Base-by-base conservation (phyloP, 2,329 filamentous ascomycete species). In the Aspergillus neoniger region DNA sequence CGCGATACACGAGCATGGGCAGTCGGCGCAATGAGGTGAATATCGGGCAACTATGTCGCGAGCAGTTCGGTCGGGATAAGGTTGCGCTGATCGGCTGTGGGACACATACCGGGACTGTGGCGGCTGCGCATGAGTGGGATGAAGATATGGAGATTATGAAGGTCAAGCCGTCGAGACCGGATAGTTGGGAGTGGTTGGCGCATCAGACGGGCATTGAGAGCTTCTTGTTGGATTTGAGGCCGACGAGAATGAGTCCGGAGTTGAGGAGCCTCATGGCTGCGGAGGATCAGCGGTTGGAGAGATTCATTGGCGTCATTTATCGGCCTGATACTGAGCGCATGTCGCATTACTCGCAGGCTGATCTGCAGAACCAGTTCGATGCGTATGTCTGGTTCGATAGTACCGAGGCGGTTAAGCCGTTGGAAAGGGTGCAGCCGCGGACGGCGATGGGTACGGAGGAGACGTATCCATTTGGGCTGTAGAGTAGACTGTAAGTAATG, bases 231-330 rank as follows among this genome's bases (percentile, higher is more conserved):
- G 81, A 85, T 59, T 68, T 84, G 44, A 74, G 81, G 5, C 68
- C 72, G 21, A 74, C 69, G 4, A 60, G 66, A 5, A 72, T 77
- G 23, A 69, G 79, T 59, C 66, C 70, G 6, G 63, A 70, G 53
- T 64, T 82, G 44, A 67, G 75, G n/a, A 60, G 72, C 49, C 73
- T 72, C 8, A 67, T 83, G 50, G 68, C 65, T 49, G 69, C 71
- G 41, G 76, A 76, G 66, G 69, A 64, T 14, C 59, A 58, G 2
- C 68, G 76, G 49, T 67, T 83, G n/a, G 76, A 84, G 70, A 74
- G 82, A 10, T 84, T 83, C 63, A 84, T 84, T 48, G 82, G 82
- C 0, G 82, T 84, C 12, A 80, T 84, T 36, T 84, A 84, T 65
- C 72, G 77, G 3, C 81, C 81, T 3, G 71, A 74, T n/a, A 83